A percentile compares a stretch with the other conserved stretches of the same genome.
These are phyloP conservation scores for Phellinidium pouzarii DNA, from an alignment of 1,284 basidiomycete species.

Conservation along the genomic window DNA sequence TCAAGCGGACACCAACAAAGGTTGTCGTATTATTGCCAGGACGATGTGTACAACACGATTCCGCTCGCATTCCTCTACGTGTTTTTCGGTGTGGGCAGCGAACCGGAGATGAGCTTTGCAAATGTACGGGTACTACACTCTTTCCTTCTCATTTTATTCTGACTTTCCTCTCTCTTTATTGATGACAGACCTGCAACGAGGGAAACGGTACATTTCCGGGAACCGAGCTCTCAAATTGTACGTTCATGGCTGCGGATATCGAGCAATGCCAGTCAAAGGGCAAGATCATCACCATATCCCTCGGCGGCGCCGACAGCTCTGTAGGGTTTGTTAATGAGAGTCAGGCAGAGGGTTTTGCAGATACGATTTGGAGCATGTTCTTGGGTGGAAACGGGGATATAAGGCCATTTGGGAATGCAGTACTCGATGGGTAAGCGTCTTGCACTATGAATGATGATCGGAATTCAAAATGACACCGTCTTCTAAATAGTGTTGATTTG, in stretches of 20 bases:
- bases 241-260: constrained; percentile 24
- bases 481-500: constrained; percentile 23
- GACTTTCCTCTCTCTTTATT: neutral
- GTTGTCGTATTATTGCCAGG: constrained; percentile 20
- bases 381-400: constrained; percentile 25
- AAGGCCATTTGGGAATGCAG: constrained; percentile 25
- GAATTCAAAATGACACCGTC: no score
- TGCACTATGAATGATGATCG: neutral
- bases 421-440: constrained; percentile 25
- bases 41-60: constrained; percentile 25
- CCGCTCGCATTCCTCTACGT: constrained; percentile 26
- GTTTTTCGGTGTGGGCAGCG: constrained; percentile 25
- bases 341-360: constrained; percentile 22
- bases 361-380: constrained; percentile 26
- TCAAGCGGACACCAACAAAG: constrained; percentile 15
- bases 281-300: constrained; percentile 26
- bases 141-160: constrained; percentile 8
- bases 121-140: no score
- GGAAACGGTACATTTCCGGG: constrained; percentile 23
- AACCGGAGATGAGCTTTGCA: constrained; percentile 27
- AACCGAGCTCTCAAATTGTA: constrained; percentile 26
- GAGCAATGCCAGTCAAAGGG: constrained; percentile 26
- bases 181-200: constrained; percentile 18
- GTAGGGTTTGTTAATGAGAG: constrained; percentile 23
- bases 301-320: constrained; percentile 26